Conservation (phyloP, 2,329 filamentous ascomycete species). For the Aschersonia sp. region DNA sequence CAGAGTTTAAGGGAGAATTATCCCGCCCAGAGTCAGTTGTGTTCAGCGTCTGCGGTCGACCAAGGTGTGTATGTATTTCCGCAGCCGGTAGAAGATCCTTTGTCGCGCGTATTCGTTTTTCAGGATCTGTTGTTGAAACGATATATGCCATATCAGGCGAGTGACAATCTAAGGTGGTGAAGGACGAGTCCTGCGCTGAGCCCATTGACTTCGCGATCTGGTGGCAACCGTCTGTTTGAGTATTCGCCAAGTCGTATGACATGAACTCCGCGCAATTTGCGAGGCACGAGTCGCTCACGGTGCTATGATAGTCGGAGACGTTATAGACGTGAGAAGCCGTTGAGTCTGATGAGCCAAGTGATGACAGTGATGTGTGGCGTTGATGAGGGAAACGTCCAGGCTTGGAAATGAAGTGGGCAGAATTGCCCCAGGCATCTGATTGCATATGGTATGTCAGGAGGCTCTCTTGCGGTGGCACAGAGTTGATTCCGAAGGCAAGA, state of each 20-base stretch:
- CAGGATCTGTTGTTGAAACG: constrained; percentile 20
- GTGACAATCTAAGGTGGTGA: constrained; percentile 22
- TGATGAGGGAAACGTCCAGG: constrained; percentile 32
- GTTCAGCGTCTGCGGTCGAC: neutral
- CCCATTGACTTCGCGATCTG: constrained; percentile 26
- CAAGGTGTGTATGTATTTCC: neutral
- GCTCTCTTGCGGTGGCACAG: neutral
- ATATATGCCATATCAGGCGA: constrained; percentile 25
- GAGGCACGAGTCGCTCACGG: neutral
- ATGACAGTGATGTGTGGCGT: constrained; percentile 47
- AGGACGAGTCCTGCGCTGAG: constrained; percentile 24
- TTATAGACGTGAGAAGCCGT: constrained; percentile 42
- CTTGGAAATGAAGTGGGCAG: constrained; percentile 23
- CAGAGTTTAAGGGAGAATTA: constrained; percentile 32
- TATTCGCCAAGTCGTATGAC: neutral
- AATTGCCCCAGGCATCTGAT: constrained; percentile 24
- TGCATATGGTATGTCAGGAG: constrained; percentile 20
- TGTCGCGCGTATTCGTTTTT: constrained; percentile 22
- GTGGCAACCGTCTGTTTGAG: neutral
- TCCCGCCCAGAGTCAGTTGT: neutral
- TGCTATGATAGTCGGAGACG: constrained; percentile 12
- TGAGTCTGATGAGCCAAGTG: constrained; percentile 44
- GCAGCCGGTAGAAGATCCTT: constrained; percentile 25
- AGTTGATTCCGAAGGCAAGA: too few species aligned
- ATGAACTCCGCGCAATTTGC: neutral